phyloP scores from a whole-genome alignment of 129 eudicot species.

The Pittosporum tobira region DNA sequence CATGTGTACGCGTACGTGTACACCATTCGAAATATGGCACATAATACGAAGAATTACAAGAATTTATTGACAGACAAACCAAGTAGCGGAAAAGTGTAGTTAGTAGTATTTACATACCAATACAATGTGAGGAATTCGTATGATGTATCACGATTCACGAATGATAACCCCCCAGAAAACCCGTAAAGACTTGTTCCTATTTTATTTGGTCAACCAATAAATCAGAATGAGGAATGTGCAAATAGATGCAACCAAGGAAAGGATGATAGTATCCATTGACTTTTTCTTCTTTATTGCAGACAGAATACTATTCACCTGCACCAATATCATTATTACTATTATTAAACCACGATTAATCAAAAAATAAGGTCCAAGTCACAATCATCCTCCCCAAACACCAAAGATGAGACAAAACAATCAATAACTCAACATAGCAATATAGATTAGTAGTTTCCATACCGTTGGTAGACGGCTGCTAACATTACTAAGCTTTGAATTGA shows the following conservation, averaged over 20 bases:
- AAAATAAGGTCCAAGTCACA: not conserved
- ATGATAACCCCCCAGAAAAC: constrained; percentile 7
- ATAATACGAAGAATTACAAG: too few relatives aligned
- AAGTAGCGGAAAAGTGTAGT: too few relatives aligned
- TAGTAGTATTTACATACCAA: too few relatives aligned
- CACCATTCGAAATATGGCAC: too few relatives aligned
- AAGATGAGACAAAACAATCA: not conserved
- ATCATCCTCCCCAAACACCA: not conserved
- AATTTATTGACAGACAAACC: too few relatives aligned
- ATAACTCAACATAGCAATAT: not conserved
- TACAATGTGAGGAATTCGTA: not conserved
- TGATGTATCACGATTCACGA: too few relatives aligned
- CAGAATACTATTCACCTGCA: constrained; percentile 78
- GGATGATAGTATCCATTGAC: constrained; percentile 95
- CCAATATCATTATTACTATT: not conserved
- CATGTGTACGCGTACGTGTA: too few relatives aligned
- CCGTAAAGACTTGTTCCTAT: constrained; percentile 22
- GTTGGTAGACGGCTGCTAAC: constrained; percentile 93
- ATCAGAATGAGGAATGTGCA: constrained; percentile 91
- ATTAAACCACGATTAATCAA: not conserved
- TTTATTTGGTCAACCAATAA: constrained; percentile 93
- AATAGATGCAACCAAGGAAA: constrained; percentile 85
- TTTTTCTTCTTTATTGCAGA: constrained; percentile 91
- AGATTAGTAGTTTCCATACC: constrained; percentile 36
- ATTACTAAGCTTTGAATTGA: constrained; percentile 84